A percentile compares a stretch with the other conserved stretches of the same genome.
phyloP scores from a whole-genome alignment of 306 rosid species.

The Acacia acuminata region DNA sequence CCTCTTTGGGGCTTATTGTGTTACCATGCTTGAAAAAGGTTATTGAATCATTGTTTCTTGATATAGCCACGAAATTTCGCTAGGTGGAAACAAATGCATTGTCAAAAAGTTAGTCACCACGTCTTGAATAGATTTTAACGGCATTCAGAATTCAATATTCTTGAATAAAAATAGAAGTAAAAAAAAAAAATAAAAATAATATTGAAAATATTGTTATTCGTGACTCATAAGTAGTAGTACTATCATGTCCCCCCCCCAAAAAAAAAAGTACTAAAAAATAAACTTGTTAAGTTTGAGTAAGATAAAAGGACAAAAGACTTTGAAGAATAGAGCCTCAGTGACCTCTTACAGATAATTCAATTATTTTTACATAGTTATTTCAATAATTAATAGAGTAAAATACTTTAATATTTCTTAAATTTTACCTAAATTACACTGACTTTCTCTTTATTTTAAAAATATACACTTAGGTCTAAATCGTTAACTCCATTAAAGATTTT shows the following conservation, averaged over 20 bases:
- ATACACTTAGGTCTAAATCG: too few relatives aligned
- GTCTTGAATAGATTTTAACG: not conserved
- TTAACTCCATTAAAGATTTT: too few relatives aligned
- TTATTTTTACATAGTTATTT: not conserved
- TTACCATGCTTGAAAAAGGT: not conserved
- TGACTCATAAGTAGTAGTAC: too few relatives aligned
- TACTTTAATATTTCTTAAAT: too few relatives aligned
- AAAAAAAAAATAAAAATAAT: not conserved
- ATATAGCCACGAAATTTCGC: not conserved
- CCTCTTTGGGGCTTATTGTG: not conserved
- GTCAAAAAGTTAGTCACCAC: not conserved
- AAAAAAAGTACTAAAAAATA: too few relatives aligned
- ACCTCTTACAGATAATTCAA: not conserved
- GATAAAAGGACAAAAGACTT: not conserved
- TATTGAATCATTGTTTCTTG: not conserved
- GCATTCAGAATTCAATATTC: not conserved
- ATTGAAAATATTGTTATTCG: not conserved
- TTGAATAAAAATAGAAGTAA: not conserved
- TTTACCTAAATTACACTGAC: too few relatives aligned
- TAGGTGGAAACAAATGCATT: not conserved
- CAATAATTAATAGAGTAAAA: not conserved
- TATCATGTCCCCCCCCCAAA: too few relatives aligned
- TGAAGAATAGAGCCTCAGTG: not conserved
- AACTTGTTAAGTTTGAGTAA: not conserved
- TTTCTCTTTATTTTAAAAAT: too few relatives aligned